phyloP scores from a whole-genome alignment of 768 basidiomycete genomes.

The Trametes cubensis region DNA sequence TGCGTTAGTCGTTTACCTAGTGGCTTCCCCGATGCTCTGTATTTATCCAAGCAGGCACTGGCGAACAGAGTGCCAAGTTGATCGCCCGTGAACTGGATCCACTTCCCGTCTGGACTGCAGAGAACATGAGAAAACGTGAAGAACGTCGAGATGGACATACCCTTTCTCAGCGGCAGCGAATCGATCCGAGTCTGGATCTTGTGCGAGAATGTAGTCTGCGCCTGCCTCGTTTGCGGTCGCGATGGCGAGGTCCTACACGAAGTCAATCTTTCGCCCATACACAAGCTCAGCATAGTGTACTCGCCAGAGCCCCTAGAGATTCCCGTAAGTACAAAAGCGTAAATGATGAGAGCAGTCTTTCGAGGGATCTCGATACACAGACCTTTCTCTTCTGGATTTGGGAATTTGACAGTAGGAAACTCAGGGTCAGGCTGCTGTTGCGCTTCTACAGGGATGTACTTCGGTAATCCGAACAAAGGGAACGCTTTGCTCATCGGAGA shows the following conservation, averaged over 20 bases:
- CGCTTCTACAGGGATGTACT: conserved; percentile 60
- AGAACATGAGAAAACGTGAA: neutral
- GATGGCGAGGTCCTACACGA: conserved; percentile 67
- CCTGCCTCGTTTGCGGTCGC: conserved; percentile 55
- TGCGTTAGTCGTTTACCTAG: conserved; percentile 35
- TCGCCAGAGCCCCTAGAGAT: conserved; percentile 30
- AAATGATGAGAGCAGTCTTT: neutral
- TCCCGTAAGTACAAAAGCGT: neutral
- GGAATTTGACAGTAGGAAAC: conserved; percentile 83
- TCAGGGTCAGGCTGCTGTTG: conserved; percentile 81
- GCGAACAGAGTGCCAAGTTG: conserved; percentile 72
- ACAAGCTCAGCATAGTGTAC: neutral
- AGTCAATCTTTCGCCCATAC: neutral
- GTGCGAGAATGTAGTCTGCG: conserved; percentile 74
- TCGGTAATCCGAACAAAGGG: conserved; percentile 56
- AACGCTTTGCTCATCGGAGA: conserved; percentile 62
- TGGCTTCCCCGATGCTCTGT: conserved; percentile 49
- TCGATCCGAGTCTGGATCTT: conserved; percentile 88
- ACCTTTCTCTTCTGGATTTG: conserved; percentile 93
- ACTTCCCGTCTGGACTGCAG: conserved; percentile 52
- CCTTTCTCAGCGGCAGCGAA: conserved; percentile 76
- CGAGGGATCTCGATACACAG: conserved; percentile 3
- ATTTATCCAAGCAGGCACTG: conserved; percentile 44
- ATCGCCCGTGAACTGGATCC: conserved; percentile 81
- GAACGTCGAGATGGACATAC: conserved; percentile 28